Percentiles rank a stretch among this genome's conserved stretches.
These are phyloP conservation scores for Ustilago sp. DNA, from an alignment of 1,284 basidiomycete genomes.

Conservation along the genomic window DNA sequence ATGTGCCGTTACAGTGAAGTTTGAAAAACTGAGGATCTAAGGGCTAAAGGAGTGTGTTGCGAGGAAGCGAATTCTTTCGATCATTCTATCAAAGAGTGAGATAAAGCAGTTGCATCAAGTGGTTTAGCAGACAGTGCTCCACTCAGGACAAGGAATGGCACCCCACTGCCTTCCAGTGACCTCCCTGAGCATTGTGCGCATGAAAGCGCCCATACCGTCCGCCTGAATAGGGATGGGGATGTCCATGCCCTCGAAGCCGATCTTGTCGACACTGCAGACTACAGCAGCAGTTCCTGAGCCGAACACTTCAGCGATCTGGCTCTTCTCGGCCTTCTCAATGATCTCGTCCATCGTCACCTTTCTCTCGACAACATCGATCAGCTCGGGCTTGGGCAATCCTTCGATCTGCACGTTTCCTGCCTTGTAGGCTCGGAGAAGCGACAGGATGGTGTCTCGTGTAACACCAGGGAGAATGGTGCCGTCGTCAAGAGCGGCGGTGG, in stretches of 20 bases:
- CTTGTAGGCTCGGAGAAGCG: conserved; percentile 76
- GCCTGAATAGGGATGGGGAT: conserved; percentile 43
- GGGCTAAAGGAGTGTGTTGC: not conserved
- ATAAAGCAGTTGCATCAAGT: not conserved
- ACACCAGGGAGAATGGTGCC: conserved; percentile 96
- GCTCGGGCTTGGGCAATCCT: conserved; percentile 46
- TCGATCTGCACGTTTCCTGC: conserved; percentile 72
- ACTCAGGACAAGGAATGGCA: conserved; percentile 40
- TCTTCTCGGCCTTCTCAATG: conserved; percentile 30
- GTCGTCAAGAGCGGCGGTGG: conserved; percentile 73
- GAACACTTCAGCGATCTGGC: conserved; percentile 48
- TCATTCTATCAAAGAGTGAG: not conserved
- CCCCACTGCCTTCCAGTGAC: conserved; percentile 55
- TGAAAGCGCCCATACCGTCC: conserved; percentile 50
- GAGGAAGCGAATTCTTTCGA: not conserved
- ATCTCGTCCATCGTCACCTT: conserved; percentile 56
- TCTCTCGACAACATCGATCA: conserved; percentile 38
- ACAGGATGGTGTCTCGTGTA: conserved; percentile 84
- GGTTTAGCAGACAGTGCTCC: conserved; percentile 50
- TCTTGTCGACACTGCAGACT: conserved; percentile 56
- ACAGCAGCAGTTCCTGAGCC: conserved; percentile 55
- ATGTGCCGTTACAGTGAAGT: not conserved
- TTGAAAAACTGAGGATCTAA: not conserved
- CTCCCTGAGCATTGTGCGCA: conserved; percentile 47
- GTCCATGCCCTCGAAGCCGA: conserved; percentile 47